Evolutionary conservation across 2,329 filamentous ascomycete genomes (phyloP).

Genomic region (Colletotrichum paranaense): DNA sequence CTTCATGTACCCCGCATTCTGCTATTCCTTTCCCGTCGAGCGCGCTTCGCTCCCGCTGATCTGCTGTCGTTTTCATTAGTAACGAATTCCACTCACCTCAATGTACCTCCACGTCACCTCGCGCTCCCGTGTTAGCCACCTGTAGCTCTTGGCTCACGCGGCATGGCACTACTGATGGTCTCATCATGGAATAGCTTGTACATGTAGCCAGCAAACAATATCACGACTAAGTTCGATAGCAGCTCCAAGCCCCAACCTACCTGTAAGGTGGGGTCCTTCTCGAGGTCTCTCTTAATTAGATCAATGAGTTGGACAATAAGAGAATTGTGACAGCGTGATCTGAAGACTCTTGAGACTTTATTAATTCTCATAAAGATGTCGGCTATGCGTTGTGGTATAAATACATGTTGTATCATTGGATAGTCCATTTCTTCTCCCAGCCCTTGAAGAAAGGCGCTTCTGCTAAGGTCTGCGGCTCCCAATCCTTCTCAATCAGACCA

Average conservation of each 20-base stretch:
- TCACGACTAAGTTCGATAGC: no score
- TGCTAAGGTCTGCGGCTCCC: conserved; percentile 76
- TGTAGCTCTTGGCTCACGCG: no score
- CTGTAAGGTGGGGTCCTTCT: neutral
- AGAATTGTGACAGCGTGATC: neutral
- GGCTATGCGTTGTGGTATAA: no score
- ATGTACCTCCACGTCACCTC: neutral
- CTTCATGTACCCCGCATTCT: neutral
- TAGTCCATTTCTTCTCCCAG: conserved; percentile 79
- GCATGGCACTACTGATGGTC: neutral
- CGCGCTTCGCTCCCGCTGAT: neutral
- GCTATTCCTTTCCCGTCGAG: neutral
- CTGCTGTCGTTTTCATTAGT: neutral
- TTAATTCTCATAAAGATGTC: neutral
- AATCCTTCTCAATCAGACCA: conserved; percentile 69
- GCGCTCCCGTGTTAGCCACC: neutral
- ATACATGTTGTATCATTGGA: neutral
- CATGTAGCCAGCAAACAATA: no score
- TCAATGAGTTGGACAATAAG: neutral
- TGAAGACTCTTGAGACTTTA: neutral
- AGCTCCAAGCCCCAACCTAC: no score
- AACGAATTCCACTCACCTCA: neutral
- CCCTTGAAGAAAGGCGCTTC: conserved; percentile 82
- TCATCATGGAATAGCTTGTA: no score
- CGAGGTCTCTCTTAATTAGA: neutral